Evolutionary conservation across 176 grass and related monocot species (phyloP), one percentile per base, ranked within the genome.

Genomic region (Carex scoparia): DNA sequence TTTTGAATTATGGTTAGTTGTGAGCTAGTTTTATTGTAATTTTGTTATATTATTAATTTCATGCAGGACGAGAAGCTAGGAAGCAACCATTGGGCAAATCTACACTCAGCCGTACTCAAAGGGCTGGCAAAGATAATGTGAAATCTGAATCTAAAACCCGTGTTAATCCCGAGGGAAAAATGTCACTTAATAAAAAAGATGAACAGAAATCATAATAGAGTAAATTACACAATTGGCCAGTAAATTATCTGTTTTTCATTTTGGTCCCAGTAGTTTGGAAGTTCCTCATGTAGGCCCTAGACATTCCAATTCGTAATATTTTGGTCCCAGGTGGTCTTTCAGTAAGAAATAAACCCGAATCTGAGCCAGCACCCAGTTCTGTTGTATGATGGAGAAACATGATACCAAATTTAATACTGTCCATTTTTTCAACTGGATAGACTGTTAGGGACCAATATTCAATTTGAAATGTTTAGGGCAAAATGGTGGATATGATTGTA

Each of bases 21-120:
- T 58, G 28, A 35, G 27, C 74, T 79, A 58, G 12, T 79, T 79
- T 79, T 53, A 57, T 56, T 79, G 6, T 38, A 33, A 79, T 57
- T 35, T 79, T 33, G 13, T 79, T 55, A 15, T 81, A 18, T 64
- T 37, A 31, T 42, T 54, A 30, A 69, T 69, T 65, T 65, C 30
- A 49, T 66, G 81, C 18, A 83, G 81, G 38, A 67, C 30, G 81
- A 83, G 81, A 83, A 55, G n/a, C 27, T 33, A 53, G 81, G 81
- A 83, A 83, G 46, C 81, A 83, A 69, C 62, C 81, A 18, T 83
- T 83, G 81, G 65, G 61, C 19, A 83, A 83, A 69, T 83, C 81
- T 32, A 48, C 81, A 53, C 61, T 83, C 27, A 55, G 61, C 65
- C 59, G 81, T 46, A 56, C 81, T 69, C 81, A 83, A 55, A 83